Evolutionary conservation across 1,139 yeast genomes (phyloP).

Genomic region (Yamadazyma spencermartinsiae): DNA sequence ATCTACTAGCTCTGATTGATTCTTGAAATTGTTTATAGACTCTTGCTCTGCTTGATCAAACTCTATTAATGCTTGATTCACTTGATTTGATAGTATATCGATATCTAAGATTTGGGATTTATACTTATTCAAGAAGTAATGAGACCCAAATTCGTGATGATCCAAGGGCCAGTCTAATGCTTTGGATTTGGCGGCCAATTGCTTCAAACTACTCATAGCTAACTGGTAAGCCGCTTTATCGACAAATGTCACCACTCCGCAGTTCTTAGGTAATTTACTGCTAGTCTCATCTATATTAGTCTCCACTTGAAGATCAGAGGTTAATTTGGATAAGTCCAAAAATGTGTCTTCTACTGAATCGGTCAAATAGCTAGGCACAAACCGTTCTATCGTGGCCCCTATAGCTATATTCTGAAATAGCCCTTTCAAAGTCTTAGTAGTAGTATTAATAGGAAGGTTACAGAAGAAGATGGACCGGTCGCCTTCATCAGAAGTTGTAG

Average conservation of each 20-base stretch:
- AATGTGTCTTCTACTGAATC: slow-evolving; percentile 51
- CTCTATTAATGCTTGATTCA: slow-evolving; percentile 59
- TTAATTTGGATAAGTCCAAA: slow-evolving; percentile 58
- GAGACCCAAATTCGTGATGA: slow-evolving; percentile 24
- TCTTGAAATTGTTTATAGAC: slow-evolving; percentile 57
- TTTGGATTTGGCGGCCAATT: slow-evolving; percentile 29
- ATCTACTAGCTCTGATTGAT: slow-evolving; percentile 65
- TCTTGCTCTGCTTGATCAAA: slow-evolving; percentile 75
- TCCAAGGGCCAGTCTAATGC: slow-evolving; percentile 35
- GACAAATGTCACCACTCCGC: slow-evolving; percentile 72
- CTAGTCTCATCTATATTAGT: slow-evolving; percentile 23
- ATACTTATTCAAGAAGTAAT: slow-evolving; percentile 29
- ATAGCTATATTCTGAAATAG: slow-evolving; percentile 61
- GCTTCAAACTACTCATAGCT: slow-evolving; percentile 63
- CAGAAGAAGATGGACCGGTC: slow-evolving; percentile 64
- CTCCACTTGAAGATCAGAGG: slow-evolving; percentile 49
- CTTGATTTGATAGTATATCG: slow-evolving; percentile 47
- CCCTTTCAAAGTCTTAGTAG: slow-evolving; percentile 51
- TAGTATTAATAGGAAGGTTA: slow-evolving; percentile 70
- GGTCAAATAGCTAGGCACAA: slow-evolving; percentile 36
- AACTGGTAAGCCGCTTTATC: slow-evolving; percentile 73
- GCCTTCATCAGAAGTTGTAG: slow-evolving; percentile 29
- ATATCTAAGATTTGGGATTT: slow-evolving; percentile 43
- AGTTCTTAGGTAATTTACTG: slow-evolving; percentile 62
- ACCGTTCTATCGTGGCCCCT: slow-evolving; percentile 60